Percentiles rank a stretch among this genome's conserved stretches.
These are phyloP conservation scores for Rhizoclosmatium globosum DNA, from an alignment of 192 early-diverging fungal species.

Conservation along the genomic window DNA sequence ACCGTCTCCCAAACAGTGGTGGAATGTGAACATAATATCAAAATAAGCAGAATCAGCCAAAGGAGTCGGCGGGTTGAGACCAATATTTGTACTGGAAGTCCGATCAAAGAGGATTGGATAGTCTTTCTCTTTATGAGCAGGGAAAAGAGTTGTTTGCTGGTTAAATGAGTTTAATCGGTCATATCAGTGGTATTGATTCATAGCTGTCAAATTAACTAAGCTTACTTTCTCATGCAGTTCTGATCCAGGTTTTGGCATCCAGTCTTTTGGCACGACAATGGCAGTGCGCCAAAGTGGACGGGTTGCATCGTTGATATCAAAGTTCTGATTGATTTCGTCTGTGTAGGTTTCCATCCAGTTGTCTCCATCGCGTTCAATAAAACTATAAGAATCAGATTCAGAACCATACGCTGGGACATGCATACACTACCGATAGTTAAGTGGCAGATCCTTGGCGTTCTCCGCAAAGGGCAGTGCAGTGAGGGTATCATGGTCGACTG, in stretches of 20 bases:
- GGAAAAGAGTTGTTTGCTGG: conserved; percentile 7
- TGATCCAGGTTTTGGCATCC: conserved; percentile 2
- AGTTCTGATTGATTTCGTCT: conserved; percentile 49
- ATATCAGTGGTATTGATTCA: background rate
- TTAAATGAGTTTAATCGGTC: background rate
- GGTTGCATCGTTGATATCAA: conserved; percentile 37
- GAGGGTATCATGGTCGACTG: conserved; percentile 40
- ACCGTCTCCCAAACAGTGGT: conserved; percentile 22
- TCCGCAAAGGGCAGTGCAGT: conserved; percentile 28
- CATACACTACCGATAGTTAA: conserved; percentile 14
- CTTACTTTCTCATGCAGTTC: background rate
- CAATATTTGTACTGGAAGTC: background rate
- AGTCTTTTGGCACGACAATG: conserved; percentile 41
- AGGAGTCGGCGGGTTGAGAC: conserved; percentile 10
- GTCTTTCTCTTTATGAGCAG: background rate
- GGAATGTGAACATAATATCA: conserved; percentile 51
- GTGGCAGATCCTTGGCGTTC: conserved; percentile 42
- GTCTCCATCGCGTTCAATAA: background rate
- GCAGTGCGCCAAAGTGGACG: conserved; percentile 40
- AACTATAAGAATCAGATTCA: background rate
- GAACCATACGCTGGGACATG: background rate
- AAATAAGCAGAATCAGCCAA: conserved; percentile 23
- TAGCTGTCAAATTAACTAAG: background rate
- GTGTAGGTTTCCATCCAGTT: conserved; percentile 32
- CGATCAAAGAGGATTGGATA: conserved; percentile 6